Conservation (phyloP, 148 eudicot genomes). For the Talinum fruticosum region DNA sequence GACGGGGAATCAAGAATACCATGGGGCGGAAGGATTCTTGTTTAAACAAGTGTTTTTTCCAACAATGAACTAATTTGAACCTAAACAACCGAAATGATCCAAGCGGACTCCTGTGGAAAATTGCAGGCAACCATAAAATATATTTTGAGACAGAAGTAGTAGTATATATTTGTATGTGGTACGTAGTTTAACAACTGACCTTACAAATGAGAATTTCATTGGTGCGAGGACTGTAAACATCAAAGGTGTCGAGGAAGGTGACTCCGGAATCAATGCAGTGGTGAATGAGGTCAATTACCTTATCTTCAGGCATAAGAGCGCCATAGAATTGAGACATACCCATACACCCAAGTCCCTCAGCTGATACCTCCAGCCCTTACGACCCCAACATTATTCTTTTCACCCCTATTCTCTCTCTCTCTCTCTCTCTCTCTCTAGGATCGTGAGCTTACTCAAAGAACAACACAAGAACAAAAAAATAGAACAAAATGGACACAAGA, state of each 20-base stretch:
- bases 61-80: too few relatives aligned
- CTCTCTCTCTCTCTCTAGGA: not conserved
- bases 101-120: too few relatives aligned
- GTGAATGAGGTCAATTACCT: constrained; percentile 28
- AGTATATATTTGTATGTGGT: too few relatives aligned
- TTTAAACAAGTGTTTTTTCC: too few relatives aligned
- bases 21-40: too few relatives aligned
- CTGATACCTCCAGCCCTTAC: constrained; percentile 28
- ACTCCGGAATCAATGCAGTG: constrained; percentile 24
- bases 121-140: too few relatives aligned
- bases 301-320: not conserved
- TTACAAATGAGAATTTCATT: constrained; percentile 34
- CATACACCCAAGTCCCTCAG: constrained; percentile 34
- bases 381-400: constrained; percentile 29
- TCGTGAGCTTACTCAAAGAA: too few relatives aligned
- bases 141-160: too few relatives aligned
- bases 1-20: too few relatives aligned
- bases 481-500: too few relatives aligned
- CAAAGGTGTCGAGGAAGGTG: constrained; percentile 39
- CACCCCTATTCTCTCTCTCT: constrained; percentile 5
- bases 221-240: constrained; percentile 31
- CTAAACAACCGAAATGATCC: too few relatives aligned
- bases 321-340: constrained; percentile 31
- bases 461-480: too few relatives aligned
- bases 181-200: constrained; percentile 20